phyloP scores from a whole-genome alignment of 2,329 filamentous ascomycete genomes.

The Tolypocladium sp. region DNA sequence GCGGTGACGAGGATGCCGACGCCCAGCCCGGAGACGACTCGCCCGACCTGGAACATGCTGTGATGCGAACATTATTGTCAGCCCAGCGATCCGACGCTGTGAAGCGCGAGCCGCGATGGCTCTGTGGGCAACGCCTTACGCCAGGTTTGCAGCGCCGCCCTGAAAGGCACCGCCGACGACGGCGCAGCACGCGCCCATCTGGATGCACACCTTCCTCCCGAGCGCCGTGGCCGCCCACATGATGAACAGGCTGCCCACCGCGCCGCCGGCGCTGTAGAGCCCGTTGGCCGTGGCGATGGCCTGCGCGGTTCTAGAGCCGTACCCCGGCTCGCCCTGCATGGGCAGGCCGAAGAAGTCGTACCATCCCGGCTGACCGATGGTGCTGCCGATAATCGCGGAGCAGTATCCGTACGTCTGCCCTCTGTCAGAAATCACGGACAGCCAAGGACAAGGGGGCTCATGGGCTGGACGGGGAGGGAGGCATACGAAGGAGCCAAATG shows the following conservation, averaged over 20 bases:
- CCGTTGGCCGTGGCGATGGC: conserved; percentile 40
- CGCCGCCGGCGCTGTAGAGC: conserved; percentile 37
- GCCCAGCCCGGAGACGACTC: conserved; percentile 31
- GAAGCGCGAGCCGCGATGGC: too few species aligned
- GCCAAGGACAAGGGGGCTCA: too few species aligned
- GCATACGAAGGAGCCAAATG: too few species aligned
- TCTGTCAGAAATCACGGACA: too few species aligned
- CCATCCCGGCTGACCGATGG: conserved; percentile 43
- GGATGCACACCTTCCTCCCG: conserved; percentile 34
- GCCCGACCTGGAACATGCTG: too few species aligned
- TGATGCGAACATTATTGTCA: too few species aligned
- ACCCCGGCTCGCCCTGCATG: conserved; percentile 29
- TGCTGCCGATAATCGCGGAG: conserved; percentile 39
- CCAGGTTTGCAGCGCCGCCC: conserved; percentile 31
- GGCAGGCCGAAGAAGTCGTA: conserved; percentile 39
- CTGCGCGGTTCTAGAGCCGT: conserved; percentile 33
- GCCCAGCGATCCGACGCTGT: too few species aligned
- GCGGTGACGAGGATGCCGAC: conserved; percentile 27
- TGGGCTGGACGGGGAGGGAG: too few species aligned
- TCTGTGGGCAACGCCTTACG: conserved; percentile 13
- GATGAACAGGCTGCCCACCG: conserved; percentile 34
- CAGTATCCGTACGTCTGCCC: conserved; percentile 32
- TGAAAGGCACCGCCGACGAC: conserved; percentile 36
- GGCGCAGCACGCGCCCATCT: conserved; percentile 32
- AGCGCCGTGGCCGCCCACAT: conserved; percentile 38